Base-by-base conservation (phyloP, 257 asterid genomes). In the Fraxinus cuspidata region DNA sequence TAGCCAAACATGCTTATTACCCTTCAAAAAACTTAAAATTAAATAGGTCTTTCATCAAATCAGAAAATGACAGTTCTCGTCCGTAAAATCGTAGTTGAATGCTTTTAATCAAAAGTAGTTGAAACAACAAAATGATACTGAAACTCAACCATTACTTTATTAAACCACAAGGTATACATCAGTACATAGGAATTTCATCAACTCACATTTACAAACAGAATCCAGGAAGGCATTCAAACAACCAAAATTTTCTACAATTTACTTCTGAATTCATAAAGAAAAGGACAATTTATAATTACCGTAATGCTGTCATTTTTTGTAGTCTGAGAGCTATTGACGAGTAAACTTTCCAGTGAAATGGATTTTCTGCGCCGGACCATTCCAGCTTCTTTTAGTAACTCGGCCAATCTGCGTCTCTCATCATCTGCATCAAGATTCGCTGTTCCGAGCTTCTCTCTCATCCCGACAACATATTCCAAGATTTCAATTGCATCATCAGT, bases 361-460 rank as follows among this genome's bases (percentile, higher is more conserved):
- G 96, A 86, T 78, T 85, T 90, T 75, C 92, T 83, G 35, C 78
- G 84, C 85, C 97, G 81, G 11, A 82, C 92, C 80, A 83, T 84
- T 42, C 98, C 97, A 7, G 92, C 85, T 83, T 90, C 97, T 82
- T 89, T 93, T 51, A 92, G 32, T 68, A 96, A 78, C 84, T 78
- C 90, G 7, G 86, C 85, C 71, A 96, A 80, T 49, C 97, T 84
- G 10, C 88, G 81, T 80, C 87, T 92, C 87, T 96, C 98, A n/a
- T 96, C 98, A 40, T 88, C 92, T 56, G 91, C 99, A 9, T 88
- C 97, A 0, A 97, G 92, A 84, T 92, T 92, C 53, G 97, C 96
- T 0, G 97, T 95, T 15, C 99, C 99, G 0, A 91, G 93, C 82
- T 80, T 91, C 87, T 96, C 97, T 79, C 99, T 89, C 90, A 93